Conservation (phyloP, 352 stramenopile genomes). For the Phytopythium cucurbitacearum region DNA sequence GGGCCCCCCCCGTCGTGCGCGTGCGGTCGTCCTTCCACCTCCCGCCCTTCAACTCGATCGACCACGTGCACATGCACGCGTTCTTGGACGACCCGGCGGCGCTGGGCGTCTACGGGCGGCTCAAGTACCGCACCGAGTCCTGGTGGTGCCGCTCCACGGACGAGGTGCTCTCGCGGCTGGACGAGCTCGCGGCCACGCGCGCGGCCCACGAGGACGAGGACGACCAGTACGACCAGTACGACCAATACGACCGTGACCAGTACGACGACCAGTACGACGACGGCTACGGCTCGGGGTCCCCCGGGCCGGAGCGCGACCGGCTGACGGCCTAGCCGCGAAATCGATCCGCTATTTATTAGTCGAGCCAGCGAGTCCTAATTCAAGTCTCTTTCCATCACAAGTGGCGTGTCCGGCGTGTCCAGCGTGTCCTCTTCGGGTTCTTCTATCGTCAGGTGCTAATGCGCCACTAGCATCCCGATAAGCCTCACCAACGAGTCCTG, state of each 20-base stretch:
- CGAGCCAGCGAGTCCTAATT: too few species aligned
- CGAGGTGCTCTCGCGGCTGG: slow-evolving; percentile 44
- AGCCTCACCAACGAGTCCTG: too few species aligned
- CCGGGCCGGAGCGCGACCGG: too few species aligned
- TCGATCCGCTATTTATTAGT: too few species aligned
- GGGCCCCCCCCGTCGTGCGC: slow-evolving; percentile 20
- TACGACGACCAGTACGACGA: slow-evolving; percentile 4
- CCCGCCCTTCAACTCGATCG: slow-evolving; percentile 85
- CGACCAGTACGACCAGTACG: background rate
- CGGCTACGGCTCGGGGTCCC: too few species aligned
- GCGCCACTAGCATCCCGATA: too few species aligned
- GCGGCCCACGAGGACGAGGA: background rate
- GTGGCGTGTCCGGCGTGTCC: too few species aligned
- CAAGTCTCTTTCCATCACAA: too few species aligned
- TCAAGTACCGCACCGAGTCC: slow-evolving; percentile 82
- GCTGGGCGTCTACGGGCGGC: slow-evolving; percentile 48
- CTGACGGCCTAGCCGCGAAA: too few species aligned
- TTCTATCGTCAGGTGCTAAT: too few species aligned
- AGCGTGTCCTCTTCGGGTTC: too few species aligned
- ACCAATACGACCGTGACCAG: slow-evolving; percentile 3
- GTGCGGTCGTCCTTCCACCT: slow-evolving; percentile 59
- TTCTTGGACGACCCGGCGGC: slow-evolving; percentile 39
- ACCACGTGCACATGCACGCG: slow-evolving; percentile 87
- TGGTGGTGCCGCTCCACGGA: slow-evolving; percentile 83
- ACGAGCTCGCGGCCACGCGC: slow-evolving; percentile 9